phyloP scores from a whole-genome alignment of 345 rosid species.

The Euclidium syriacum region DNA sequence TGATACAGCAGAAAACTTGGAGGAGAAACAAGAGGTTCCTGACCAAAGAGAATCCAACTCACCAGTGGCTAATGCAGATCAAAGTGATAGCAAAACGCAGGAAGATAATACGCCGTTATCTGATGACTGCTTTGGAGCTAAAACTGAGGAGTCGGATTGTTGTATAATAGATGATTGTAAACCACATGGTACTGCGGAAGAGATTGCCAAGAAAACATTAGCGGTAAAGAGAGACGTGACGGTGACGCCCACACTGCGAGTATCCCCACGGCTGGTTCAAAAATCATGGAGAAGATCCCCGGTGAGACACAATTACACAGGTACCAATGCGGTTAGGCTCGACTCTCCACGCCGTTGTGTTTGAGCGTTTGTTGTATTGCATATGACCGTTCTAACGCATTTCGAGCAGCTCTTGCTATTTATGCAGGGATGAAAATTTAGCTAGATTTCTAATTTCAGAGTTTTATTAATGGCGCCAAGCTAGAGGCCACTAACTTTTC shows the following conservation, averaged over 20 bases:
- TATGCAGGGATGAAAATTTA: too few relatives aligned
- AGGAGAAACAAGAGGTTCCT: conserved; percentile 10
- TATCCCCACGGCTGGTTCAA: conserved; percentile 18
- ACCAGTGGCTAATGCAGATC: not conserved
- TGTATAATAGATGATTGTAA: not conserved
- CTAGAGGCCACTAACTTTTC: not conserved
- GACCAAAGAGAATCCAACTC: not conserved
- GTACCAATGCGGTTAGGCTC: conserved; percentile 6
- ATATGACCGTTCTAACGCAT: not conserved
- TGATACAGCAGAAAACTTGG: not conserved
- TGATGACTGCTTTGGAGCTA: not conserved
- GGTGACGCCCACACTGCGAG: conserved; percentile 6
- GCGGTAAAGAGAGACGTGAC: conserved; percentile 3
- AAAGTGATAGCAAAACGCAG: conserved; percentile 1
- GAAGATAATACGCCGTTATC: not conserved
- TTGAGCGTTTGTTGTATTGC: not conserved
- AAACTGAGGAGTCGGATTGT: conserved; percentile 2
- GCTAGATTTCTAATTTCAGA: conserved; percentile 7
- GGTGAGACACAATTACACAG: conserved; percentile 5
- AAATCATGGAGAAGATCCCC: conserved; percentile 12
- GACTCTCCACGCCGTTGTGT: not conserved
- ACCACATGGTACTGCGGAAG: not conserved
- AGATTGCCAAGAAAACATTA: conserved; percentile 1
- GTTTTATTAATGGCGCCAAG: not conserved
- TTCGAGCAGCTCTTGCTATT: too few relatives aligned